Evolutionary conservation across 1,284 basidiomycete genomes (phyloP), one percentile per base, ranked within the genome.

Genomic region (Pholiota adiposa): DNA sequence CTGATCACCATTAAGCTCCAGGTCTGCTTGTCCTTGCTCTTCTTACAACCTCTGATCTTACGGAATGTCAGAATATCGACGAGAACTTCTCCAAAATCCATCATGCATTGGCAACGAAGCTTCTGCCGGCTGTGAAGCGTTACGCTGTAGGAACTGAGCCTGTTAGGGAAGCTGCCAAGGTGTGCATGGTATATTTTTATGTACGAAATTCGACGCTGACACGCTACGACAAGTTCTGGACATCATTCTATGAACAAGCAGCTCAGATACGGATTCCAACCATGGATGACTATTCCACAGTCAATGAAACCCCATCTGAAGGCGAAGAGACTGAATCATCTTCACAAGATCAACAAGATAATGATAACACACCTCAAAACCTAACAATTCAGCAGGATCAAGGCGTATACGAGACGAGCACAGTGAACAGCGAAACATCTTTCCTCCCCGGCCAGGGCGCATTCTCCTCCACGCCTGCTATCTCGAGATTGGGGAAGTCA

Each of bases 71-170:
- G 87, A 93, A 96, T 70, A 92, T 97, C 68, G 96, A 98, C 71
- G 92, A 93, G 60, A 96, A 96, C 72, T 96, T 97, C 74, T 90
- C 96, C 0, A 90, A 85, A 65, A 92, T 96, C 55, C 94, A 97
- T 69, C 86, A 94, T 70, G 77, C 94, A n/a, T 83, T 97, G 70
- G 89, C 93, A 4, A 89, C 83, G 52, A 87, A 84, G 67, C 80
- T 98, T 34, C 74, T 98, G 48, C 96, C 96, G 6, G 88, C 94
- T 14, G 87, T 98, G 64, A 96, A 95, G 73, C 83, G 90, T 49
- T 97, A 94, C 75, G 88, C 93, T 0, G 86, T 93, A 16, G 91
- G 87, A 19, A 93, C 92, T 23, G 89, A 94, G 67, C 92, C 94
- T 4, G 93, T 95, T 18, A 82, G 93, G 67, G 93, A 96, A 65